Conservation (phyloP, 805 yeast genomes). For the Spathaspora boniae region DNA sequence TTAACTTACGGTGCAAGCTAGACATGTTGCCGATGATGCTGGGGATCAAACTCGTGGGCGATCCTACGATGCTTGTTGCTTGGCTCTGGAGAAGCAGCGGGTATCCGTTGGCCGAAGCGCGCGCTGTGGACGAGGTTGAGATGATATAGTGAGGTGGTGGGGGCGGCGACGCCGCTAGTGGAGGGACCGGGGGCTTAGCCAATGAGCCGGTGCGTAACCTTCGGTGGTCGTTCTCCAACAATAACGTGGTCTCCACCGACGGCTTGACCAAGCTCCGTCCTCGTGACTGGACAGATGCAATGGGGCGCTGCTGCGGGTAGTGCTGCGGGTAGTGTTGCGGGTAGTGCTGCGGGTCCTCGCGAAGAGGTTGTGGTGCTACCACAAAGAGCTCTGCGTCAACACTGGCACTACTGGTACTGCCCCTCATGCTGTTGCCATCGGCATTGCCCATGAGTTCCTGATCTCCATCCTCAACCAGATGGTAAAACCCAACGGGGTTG, state of each 20-base stretch:
- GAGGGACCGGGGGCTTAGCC: no score
- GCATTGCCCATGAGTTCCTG: no score
- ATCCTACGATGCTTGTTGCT: constrained; percentile 8
- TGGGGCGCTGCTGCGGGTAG: neutral
- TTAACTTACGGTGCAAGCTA: constrained; percentile 32
- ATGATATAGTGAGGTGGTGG: constrained; percentile 19
- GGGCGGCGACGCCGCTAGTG: no score
- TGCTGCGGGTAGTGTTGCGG: neutral
- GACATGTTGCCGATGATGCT: constrained; percentile 39
- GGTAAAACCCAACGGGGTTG: constrained; percentile 13
- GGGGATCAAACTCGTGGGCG: constrained; percentile 35
- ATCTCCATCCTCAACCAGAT: no score
- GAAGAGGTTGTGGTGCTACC: no score
- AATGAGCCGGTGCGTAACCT: no score
- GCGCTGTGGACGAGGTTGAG: no score
- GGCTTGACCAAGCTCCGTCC: constrained; percentile 7
- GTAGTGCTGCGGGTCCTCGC: no score
- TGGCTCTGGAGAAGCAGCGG: constrained; percentile 2
- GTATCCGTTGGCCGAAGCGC: no score
- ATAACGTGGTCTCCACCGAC: constrained; percentile 1
- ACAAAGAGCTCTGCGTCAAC: no score
- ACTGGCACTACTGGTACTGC: no score
- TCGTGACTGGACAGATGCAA: constrained; percentile 6
- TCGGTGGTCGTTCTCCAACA: constrained; percentile 1
- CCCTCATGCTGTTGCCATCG: no score